phyloP scores from a whole-genome alignment of 2,329 filamentous ascomycete species.

The Talaromyces sp. region DNA sequence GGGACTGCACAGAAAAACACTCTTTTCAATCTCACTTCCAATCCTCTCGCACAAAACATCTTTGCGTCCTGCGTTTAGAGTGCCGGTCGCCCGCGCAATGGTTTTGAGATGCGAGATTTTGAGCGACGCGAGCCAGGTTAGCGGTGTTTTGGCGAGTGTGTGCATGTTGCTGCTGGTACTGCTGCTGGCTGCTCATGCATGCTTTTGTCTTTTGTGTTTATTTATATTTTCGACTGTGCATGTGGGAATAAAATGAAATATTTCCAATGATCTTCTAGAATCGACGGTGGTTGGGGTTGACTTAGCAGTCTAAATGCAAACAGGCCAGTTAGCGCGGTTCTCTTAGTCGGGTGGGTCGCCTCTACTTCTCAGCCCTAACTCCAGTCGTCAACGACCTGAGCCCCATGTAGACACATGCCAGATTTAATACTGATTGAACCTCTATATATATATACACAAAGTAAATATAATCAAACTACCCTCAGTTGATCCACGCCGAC shows the following conservation, averaged over 20 bases:
- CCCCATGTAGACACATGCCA: too few species aligned
- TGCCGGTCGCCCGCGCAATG: slow-evolving; percentile 58
- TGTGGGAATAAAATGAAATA: too few species aligned
- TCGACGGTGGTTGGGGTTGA: too few species aligned
- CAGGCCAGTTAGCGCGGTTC: too few species aligned
- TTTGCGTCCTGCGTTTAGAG: slow-evolving; percentile 58
- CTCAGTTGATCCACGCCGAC: neutral
- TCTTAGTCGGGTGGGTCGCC: too few species aligned
- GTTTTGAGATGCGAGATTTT: slow-evolving; percentile 54
- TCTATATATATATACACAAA: neutral
- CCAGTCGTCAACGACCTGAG: too few species aligned
- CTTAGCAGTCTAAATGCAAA: too few species aligned
- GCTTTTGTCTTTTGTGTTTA: neutral
- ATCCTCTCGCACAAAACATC: slow-evolving; percentile 50
- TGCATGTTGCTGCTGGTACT: neutral
- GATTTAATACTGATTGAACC: too few species aligned
- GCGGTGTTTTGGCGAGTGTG: neutral
- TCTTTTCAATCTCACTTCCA: slow-evolving; percentile 19
- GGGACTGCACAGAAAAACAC: slow-evolving; percentile 1
- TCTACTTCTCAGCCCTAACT: too few species aligned
- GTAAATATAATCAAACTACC: neutral
- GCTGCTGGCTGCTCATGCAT: neutral
- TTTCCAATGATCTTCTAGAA: too few species aligned
- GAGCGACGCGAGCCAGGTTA: slow-evolving; percentile 33
- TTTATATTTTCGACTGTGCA: too few species aligned